Base-by-base conservation (phyloP, 148 eudicot genomes). In the Vaccinium corymbosum region DNA sequence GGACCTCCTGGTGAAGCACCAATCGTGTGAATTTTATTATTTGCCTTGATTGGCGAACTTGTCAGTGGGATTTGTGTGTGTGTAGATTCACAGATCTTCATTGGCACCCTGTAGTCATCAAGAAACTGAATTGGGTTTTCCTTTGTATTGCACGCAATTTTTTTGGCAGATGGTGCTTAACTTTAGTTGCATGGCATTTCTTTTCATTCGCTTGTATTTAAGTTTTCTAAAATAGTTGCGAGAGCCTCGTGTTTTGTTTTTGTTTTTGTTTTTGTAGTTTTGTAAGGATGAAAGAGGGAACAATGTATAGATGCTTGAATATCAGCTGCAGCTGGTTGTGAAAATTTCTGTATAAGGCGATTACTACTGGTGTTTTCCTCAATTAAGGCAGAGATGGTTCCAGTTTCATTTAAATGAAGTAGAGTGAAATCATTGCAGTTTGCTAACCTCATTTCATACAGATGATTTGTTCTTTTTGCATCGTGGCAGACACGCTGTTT, bases 1-100 rank as follows among this genome's bases (percentile, higher is more conserved):
- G 93, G 88, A 56, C 88, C 93, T 79, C 89, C 80, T 14, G 82
- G 79, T 82, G 92, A 89, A 82, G 73, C 89, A 48, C 84, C 90
- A 22, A 68, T 78, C 83, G 79, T 66, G 83, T 89, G 86, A 88
- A 85, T 73, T 59, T 20, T 6, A 27, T 48, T 17, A 38, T 25
- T 25, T 50, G 79, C 79, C 80, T 85, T 56, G 66, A 27, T 52
- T 81, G 80, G 42, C 73, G n/a, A 51, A 80, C 56, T 46, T 64
- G 70, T 81, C 51, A 8, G 78, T 85, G 68, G 61, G 81, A 76
- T 75, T 48, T 42, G 53, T 82, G 20, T 68, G 81, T 38, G 52
- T 55, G 20, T 52, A 82, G 83, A 70, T 72, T 19, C n/a, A 25
- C 59, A 10, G 62, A 61, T 32, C 82, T 46, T 32, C 48, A 19